Conservation (phyloP, 2,329 filamentous ascomycete genomes). For the Sclerotinia spermophila region DNA sequence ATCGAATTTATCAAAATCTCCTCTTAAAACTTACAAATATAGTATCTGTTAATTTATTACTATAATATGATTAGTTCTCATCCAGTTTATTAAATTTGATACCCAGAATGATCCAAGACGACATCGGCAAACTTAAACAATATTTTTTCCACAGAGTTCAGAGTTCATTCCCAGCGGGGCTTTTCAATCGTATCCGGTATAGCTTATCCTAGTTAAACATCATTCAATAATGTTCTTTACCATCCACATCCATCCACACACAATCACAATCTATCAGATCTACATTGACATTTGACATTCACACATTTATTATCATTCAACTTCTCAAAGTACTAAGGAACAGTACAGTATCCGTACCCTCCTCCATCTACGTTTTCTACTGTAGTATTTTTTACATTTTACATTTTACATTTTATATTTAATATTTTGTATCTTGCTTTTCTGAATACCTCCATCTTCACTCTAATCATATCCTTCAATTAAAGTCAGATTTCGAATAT, state of each 20-base stretch:
- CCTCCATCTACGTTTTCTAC: background rate
- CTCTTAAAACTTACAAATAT: background rate
- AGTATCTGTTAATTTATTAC: conserved; percentile 4
- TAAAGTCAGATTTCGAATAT: background rate
- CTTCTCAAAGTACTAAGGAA: background rate
- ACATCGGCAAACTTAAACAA: background rate
- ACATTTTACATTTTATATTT: background rate
- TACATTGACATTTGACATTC: conserved; percentile 1
- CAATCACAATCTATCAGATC: background rate
- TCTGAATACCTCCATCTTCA: background rate
- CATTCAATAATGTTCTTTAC: background rate
- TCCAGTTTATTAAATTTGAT: background rate
- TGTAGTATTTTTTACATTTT: background rate
- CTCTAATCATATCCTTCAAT: background rate
- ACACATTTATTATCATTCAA: background rate
- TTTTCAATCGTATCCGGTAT: background rate
- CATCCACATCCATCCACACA: background rate
- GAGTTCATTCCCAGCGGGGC: background rate
- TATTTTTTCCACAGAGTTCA: no score
- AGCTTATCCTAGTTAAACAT: conserved; percentile 10
- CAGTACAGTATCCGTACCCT: background rate
- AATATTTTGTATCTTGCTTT: background rate
- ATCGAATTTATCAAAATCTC: no score
- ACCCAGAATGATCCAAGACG: background rate
- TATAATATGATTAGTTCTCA: background rate